Evolutionary conservation across 2,329 filamentous ascomycete species (phyloP), one percentile per base, ranked within the genome.

Genomic region (Colletotrichum tabaci): DNA sequence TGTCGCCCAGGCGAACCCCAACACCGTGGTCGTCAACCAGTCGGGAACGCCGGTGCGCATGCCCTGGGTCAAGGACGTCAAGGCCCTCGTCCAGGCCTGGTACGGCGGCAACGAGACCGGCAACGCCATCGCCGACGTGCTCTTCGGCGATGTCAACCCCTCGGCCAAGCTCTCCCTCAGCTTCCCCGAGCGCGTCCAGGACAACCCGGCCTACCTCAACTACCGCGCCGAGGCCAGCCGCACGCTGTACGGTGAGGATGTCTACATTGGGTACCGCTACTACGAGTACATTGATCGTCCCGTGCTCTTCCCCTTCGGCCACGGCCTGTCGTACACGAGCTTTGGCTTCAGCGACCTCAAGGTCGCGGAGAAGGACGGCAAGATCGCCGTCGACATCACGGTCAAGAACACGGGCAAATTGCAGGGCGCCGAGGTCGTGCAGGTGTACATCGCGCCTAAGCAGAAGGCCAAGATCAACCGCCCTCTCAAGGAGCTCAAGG

Each of bases 71-170:
- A 76, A 82, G 49, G 81, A 85, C 42, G 87, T 87, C 40, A 78
- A 78, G n/a, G 87, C 89, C 2, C 81, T 94, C 7, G 77, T 93
- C 2, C 91, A 94, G 76, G 92, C 91, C n/a, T 94, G 92, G 92
- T 94, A 93, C 76, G 91, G 92, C 74, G 92, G 92, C 35, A 92
- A 94, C 77, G 92, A 94, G 82, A 90, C 90, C 15, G 92, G 92
- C 5, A 93, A 94, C 75, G 91, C 90, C 3, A 90, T 94, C 69
- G 92, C 91, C 1, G 92, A 94, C 75, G 87, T 94, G 2, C 83
- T 94, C 21, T 91, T 92, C 74, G 92, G 92, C 62, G 87, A 90
- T 71, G 86, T 89, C 58, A 93, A 91, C 76, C 92, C 92, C 0
- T 92, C 89, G 55, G 93, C 90, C 21, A 95, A 95, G 80, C 86